Percentiles rank a stretch among this genome's conserved stretches.
Evolutionary conservation across 805 yeast species (phyloP).

Genomic region (Schizosaccharomyces octosporus): DNA sequence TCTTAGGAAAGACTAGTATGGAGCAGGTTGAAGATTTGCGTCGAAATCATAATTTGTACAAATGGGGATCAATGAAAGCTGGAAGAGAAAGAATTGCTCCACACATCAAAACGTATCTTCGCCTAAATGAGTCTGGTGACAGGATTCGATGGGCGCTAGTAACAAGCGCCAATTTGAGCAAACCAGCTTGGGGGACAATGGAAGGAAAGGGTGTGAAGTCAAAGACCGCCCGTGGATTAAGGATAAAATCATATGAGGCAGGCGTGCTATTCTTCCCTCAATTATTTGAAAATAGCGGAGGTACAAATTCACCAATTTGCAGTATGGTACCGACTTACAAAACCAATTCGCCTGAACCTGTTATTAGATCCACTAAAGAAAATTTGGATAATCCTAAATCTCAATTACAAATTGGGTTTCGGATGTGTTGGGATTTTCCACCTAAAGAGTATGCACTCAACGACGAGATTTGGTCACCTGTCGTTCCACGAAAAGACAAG

Average conservation of each 20-base stretch:
- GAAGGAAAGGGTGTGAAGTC: constrained; percentile 6
- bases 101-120: constrained; percentile 44
- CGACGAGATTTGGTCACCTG: constrained; percentile 27
- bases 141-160: constrained; percentile 42
- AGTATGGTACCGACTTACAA: constrained; percentile 23
- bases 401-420: constrained; percentile 12
- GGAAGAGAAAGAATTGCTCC: constrained; percentile 21
- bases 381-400: background rate
- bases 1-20: constrained; percentile 15
- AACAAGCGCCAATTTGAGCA: constrained; percentile 53
- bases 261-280: constrained; percentile 25
- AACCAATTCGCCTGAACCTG: constrained; percentile 12
- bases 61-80: constrained; percentile 19
- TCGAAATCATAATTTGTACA: constrained; percentile 17
- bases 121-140: constrained; percentile 3
- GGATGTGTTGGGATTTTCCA: constrained; percentile 33
- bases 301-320: constrained; percentile 2
- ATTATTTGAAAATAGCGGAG: constrained; percentile 6
- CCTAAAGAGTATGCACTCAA: constrained; percentile 16
- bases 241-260: constrained; percentile 25
- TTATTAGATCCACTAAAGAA: background rate
- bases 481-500: background rate
- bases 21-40: constrained; percentile 16
- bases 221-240: constrained; percentile 7
- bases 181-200: constrained; percentile 56